These are phyloP conservation scores for Phialophora tarda DNA, from an alignment of 2,329 filamentous ascomycete genomes.

Conservation along the genomic window DNA sequence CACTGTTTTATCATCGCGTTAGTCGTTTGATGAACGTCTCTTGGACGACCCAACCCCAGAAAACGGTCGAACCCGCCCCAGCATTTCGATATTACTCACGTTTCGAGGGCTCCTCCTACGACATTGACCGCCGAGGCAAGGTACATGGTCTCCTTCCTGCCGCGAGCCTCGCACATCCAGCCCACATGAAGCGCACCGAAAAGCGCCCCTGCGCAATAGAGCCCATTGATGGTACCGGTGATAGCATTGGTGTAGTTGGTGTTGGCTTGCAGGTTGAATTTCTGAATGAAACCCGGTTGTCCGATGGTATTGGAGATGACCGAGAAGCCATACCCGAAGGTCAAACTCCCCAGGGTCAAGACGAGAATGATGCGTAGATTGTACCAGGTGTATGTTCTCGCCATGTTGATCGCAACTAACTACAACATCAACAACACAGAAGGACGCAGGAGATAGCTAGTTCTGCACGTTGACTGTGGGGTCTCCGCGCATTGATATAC, in stretches of 20 bases:
- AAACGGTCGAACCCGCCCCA: too few species aligned
- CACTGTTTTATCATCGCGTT: not conserved
- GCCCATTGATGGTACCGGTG: slow-evolving; percentile 35
- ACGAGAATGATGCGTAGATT: slow-evolving; percentile 34
- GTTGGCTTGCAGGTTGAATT: slow-evolving; percentile 50
- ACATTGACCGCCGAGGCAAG: slow-evolving; percentile 31
- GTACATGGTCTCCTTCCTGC: slow-evolving; percentile 33
- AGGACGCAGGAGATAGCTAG: slow-evolving; percentile 10
- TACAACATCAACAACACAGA: not conserved
- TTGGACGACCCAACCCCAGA: not conserved
- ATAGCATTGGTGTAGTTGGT: slow-evolving; percentile 49
- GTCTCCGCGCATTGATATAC: slow-evolving; percentile 23
- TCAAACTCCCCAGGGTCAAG: slow-evolving; percentile 39
- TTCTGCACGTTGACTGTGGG: slow-evolving; percentile 9
- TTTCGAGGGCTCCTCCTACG: slow-evolving; percentile 31
- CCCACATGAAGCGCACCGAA: slow-evolving; percentile 30
- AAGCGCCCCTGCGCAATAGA: slow-evolving; percentile 32
- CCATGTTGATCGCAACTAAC: slow-evolving; percentile 17
- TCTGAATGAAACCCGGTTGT: slow-evolving; percentile 59
- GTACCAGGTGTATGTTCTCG: slow-evolving; percentile 33
- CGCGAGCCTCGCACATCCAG: slow-evolving; percentile 33
- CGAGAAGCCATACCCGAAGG: slow-evolving; percentile 59
- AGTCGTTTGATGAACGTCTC: not conserved
- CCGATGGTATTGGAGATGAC: slow-evolving; percentile 60
- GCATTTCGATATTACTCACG: not conserved